phyloP scores from a whole-genome alignment of 371 early-diverging fungal genomes.

The Blakeslea trispora region DNA sequence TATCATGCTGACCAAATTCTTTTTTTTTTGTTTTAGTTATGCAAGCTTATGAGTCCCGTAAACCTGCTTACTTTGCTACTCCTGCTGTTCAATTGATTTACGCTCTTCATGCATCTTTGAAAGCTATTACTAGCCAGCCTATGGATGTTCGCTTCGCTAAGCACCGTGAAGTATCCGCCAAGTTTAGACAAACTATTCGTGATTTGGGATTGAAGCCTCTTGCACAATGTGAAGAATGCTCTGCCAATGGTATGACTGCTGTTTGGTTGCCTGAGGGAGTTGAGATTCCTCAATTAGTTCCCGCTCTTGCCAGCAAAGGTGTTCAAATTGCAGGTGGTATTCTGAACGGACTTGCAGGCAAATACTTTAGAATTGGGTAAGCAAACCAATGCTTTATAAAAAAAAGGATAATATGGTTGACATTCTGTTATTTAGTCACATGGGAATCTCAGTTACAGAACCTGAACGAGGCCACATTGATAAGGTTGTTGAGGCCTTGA shows the following conservation, averaged over 20 bases:
- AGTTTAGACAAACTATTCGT: slow-evolving; percentile 72
- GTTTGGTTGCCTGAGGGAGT: slow-evolving; percentile 91
- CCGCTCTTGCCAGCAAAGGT: slow-evolving; percentile 74
- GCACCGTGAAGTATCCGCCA: slow-evolving; percentile 71
- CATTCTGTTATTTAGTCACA: slow-evolving; percentile 56
- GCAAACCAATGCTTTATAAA: too few species aligned
- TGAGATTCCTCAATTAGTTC: slow-evolving; percentile 75
- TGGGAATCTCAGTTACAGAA: slow-evolving; percentile 90
- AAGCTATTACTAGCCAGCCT: slow-evolving; percentile 70
- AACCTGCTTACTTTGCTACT: slow-evolving; percentile 95
- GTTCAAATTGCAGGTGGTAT: slow-evolving; percentile 95
- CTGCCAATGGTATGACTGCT: slow-evolving; percentile 94
- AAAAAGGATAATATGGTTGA: not conserved
- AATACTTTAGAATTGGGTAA: slow-evolving; percentile 93
- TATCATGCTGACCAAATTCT: not conserved
- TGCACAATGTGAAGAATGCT: slow-evolving; percentile 57
- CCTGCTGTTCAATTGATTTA: slow-evolving; percentile 94
- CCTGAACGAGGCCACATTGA: slow-evolving; percentile 74
- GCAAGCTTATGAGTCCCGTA: slow-evolving; percentile 90
- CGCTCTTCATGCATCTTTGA: slow-evolving; percentile 85
- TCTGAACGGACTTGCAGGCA: slow-evolving; percentile 77
- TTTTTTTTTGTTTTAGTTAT: slow-evolving; percentile 64
- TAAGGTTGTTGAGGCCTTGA: slow-evolving; percentile 72
- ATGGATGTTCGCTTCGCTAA: slow-evolving; percentile 72
- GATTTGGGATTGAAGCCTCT: slow-evolving; percentile 80